Evolutionary conservation across 1,139 yeast genomes (phyloP), one percentile per base, ranked within the genome.

Genomic region (Blastobotrys arbuscula): DNA sequence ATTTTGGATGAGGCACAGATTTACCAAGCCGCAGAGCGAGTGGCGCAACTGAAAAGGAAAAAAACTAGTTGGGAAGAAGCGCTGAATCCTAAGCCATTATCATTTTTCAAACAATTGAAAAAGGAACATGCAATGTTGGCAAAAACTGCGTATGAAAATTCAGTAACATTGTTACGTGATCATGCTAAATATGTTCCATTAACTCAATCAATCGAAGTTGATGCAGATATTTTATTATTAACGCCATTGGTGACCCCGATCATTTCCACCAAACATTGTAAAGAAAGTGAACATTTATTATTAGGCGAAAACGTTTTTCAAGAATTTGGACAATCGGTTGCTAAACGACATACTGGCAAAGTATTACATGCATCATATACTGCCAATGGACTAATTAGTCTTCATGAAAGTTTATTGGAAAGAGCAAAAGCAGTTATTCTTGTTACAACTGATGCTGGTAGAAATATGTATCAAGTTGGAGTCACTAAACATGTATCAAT

Each of bases 401-500:
- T 78, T 44, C 85, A 81, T 57, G 86, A 81, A 57, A 67, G 73
- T 31, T 67, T 80, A 47, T 77, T 81, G 39, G 80, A 77, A 49
- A 70, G 73, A 44, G 72, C 82, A 9, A 77, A 77, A 50, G 76
- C 78, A 2, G 80, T 81, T 9, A 75, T 81, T 39, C 74, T 81
- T 6, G 67, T 81, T 39, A 79, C 84, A 6, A 78, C 84, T 3
- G 85, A 81, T 58, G 84, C 84, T 7, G 69, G 78, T 28, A 67
- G 84, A 54, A 79, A 81, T 61, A 77, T 79, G 78, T 79, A 79
- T 59, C 85, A 81, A 61, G 75, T 79, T n/a, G 82, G 82, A 2
- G 74, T 81, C 39, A 79, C 81, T 37, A 80, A 80, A 57, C 79
- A 77, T 53, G 76, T 80, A 3, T 71, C 79, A 6, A 71, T 78